Evolutionary conservation across 495 filamentous ascomycete species (phyloP), one percentile per base, ranked within the genome.

Genomic region (Aspergillus nidulans): DNA sequence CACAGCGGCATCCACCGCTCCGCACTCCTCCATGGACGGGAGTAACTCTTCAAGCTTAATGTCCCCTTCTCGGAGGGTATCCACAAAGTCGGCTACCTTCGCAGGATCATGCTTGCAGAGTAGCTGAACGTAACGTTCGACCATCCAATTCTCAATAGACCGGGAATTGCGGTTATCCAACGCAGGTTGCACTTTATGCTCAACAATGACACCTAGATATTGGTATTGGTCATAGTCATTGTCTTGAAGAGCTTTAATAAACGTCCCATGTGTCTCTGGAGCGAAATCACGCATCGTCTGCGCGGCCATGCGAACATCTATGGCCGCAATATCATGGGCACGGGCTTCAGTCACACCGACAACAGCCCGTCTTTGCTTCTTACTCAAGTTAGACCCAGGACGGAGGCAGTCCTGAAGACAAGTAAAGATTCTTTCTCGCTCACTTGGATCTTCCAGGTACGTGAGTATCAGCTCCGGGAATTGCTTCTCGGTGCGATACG

Each of bases 1-100:
- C 21, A 98, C 89, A 1, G 91, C 92, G 12, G 92, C 94, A 74
- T 98, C 95, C 38, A 98, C 83, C 15, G 91, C 90, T 1, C 91
- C 94, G 52, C 85, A 89, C 47, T 85, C 81, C 66, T 98, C 94
- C 76, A 98, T 89, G 1, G 84, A 81, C 4, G 94, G 91, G 10
- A 98, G 75, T 6, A 98, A 77, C 59, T 87, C 81, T 18, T 91
- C 88, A 0, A 98, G 79, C 12, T 86, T 82, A 28, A 98, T 73
- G 61, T 97, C 88, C 12, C 86, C 85, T 6, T 89, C 85, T 51
- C 88, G 86, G 12, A 97, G 77, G 6, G 83, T 67, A 52, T 87
- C 85, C 26, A 97, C 85, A 67, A 90, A 98, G 44, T 87, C 83
- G 3, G 90, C 88, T 8, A 98, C 92, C 65, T 94, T 90, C 0